These are phyloP conservation scores for Cercospora sp. DNA, from an alignment of 2,329 filamentous ascomycete species.

Conservation along the genomic window DNA sequence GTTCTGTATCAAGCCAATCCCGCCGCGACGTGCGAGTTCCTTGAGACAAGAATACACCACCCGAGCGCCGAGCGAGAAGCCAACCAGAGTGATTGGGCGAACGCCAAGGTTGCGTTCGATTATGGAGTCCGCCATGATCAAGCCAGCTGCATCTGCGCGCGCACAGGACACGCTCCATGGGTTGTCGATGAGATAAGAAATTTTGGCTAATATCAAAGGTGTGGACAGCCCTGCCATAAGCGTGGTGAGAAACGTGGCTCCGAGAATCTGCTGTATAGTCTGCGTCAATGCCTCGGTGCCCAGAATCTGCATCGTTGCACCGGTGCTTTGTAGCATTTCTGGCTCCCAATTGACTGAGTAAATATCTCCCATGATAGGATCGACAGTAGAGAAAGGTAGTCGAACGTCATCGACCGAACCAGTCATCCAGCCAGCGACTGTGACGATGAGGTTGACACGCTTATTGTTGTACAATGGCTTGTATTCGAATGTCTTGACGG, in stretches of 20 bases:
- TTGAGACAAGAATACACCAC: slow-evolving; percentile 90
- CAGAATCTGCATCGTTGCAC: slow-evolving; percentile 96
- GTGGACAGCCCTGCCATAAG: slow-evolving; percentile 91
- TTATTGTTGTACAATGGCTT: slow-evolving; percentile 97
- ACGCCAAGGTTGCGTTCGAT: slow-evolving; percentile 89
- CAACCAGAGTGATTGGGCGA: slow-evolving; percentile 86
- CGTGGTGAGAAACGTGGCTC: slow-evolving; percentile 80
- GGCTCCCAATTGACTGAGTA: slow-evolving; percentile 98
- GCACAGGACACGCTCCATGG: slow-evolving; percentile 97
- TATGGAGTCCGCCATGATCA: slow-evolving; percentile 91
- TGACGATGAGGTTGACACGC: slow-evolving; percentile 90
- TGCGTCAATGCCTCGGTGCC: slow-evolving; percentile 97
- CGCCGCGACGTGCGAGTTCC: slow-evolving; percentile 81
- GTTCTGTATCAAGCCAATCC: slow-evolving; percentile 86
- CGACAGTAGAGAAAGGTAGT: slow-evolving; percentile 90
- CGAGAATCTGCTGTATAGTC: slow-evolving; percentile 91
- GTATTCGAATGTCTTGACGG: slow-evolving; percentile 96
- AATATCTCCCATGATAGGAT: slow-evolving; percentile 96
- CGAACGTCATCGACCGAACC: slow-evolving; percentile 96
- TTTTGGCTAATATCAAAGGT: slow-evolving; percentile 88
- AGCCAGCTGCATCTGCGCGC: slow-evolving; percentile 80
- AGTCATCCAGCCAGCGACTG: slow-evolving; percentile 96
- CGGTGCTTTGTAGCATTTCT: slow-evolving; percentile 96
- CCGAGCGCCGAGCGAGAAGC: slow-evolving; percentile 87
- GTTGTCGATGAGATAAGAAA: slow-evolving; percentile 96